Base-by-base conservation (phyloP, 495 filamentous ascomycete genomes). In the Penicillium ochrochloron region DNA sequence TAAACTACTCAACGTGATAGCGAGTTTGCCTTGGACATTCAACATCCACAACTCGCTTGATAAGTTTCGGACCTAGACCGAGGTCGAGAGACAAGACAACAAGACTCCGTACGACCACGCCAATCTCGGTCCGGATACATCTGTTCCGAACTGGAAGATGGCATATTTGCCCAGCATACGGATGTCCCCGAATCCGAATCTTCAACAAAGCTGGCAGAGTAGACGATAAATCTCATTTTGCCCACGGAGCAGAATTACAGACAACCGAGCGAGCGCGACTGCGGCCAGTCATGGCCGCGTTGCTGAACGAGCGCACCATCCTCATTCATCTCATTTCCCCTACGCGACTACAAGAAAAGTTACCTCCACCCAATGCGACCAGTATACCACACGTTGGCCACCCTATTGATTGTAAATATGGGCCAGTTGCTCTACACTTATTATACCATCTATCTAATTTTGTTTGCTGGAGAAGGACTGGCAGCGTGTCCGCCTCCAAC, bases 31-130 rank as follows among this genome's bases (percentile, higher is more conserved):
- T 23, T 31, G 70, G 71, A 73, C 71, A 67, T 78, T 79, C 77
- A 79, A 79, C 76, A 78, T 70, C 68, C 69, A 70, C 65, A 63
- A 68, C 60, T 70, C 65, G 59, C 59, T 66, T 65, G 69, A 59
- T 54, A 53, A 50, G 54, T 52, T 57, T 63, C 44, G 48, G 54
- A 35, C 51, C 64, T 54, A 41, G 14, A 57, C 58, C 23, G 66
- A 39, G 60, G 31, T 31, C 54, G 44, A 60, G 8, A 57, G 29
- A 59, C 55, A 58, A 41, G 59, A 29, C 37, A 41, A 44, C 39
- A 37, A 17, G 12, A 33, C 44, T 11, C 23, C 48, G 1, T 12
- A 48, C 27, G 48, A 52, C 48, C n/a, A 52, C 9, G 48, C 33
- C 59, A 42, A 25, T 33, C 55, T 64, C 25, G 33, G 29, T 34